Evolutionary conservation across 2,329 filamentous ascomycete genomes (phyloP).

Genomic region (Fusarium sp.): DNA sequence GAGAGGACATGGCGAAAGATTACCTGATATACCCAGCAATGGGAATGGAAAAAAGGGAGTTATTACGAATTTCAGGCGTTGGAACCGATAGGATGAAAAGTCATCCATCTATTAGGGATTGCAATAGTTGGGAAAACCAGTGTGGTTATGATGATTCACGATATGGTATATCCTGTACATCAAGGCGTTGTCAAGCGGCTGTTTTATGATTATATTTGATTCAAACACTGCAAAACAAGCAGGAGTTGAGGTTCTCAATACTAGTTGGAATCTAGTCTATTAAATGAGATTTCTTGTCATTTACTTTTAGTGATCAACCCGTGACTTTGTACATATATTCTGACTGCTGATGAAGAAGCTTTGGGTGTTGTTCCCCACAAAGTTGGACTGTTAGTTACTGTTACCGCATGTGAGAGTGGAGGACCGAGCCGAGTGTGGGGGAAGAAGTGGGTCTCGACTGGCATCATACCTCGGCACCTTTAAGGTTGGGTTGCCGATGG

Average conservation of each 20-base stretch:
- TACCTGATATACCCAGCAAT: neutral
- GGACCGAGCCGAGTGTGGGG: slow-evolving; percentile 34
- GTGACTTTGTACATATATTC: neutral
- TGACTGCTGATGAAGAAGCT: neutral
- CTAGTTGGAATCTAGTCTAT: neutral
- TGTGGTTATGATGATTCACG: slow-evolving; percentile 19
- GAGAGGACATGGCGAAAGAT: neutral
- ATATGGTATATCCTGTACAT: slow-evolving; percentile 25
- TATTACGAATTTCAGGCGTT: slow-evolving; percentile 21
- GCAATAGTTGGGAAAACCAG: neutral
- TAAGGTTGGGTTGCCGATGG: slow-evolving; percentile 3
- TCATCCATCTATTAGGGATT: neutral
- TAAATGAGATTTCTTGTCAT: neutral
- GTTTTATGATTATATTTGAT: neutral
- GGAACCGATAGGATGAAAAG: neutral
- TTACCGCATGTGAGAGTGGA: slow-evolving; percentile 37
- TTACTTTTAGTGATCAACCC: neutral
- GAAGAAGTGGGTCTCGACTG: slow-evolving; percentile 4
- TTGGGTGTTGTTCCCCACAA: slow-evolving; percentile 14
- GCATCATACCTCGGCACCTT: slow-evolving; percentile 38
- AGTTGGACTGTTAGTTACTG: neutral
- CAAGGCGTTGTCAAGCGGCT: slow-evolving; percentile 21
- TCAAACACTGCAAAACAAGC: neutral
- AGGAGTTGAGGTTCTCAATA: neutral
- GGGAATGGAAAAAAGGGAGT: neutral